phyloP scores from a whole-genome alignment of 176 grass and related monocot species.

The Musa troglodytarum region DNA sequence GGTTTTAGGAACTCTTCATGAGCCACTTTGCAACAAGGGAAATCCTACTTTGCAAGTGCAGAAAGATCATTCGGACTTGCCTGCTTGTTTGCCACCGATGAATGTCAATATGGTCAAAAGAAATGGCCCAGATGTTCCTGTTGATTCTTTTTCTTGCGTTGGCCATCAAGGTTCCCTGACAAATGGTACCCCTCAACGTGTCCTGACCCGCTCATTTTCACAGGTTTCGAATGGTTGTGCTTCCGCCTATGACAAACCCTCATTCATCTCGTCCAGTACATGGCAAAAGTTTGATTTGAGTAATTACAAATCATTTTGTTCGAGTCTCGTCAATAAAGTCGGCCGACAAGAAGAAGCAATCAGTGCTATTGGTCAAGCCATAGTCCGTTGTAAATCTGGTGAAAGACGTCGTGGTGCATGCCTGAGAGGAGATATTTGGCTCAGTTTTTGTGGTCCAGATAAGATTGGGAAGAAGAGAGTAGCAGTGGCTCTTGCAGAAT shows the following conservation, averaged over 20 bases:
- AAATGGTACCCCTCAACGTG: slow-evolving; percentile 26
- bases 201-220: slow-evolving; percentile 24
- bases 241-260: slow-evolving; percentile 49
- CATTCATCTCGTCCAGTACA: slow-evolving; percentile 1
- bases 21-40: slow-evolving; percentile 35
- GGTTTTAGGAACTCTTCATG: slow-evolving; percentile 56
- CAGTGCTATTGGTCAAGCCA: slow-evolving; percentile 40
- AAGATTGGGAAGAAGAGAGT: slow-evolving; percentile 51
- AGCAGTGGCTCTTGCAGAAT: slow-evolving; percentile 58
- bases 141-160: slow-evolving; percentile 28
- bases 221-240: slow-evolving; percentile 18
- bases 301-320: slow-evolving; percentile 60
- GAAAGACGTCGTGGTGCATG: slow-evolving; percentile 35
- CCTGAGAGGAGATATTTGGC: slow-evolving; percentile 69
- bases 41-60: slow-evolving; percentile 12
- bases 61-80: slow-evolving; percentile 15
- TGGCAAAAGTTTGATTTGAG: slow-evolving; percentile 27
- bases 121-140: slow-evolving; percentile 25
- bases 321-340: slow-evolving; percentile 55
- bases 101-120: slow-evolving; percentile 26
- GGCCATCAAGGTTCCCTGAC: neutral
- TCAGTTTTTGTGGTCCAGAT: slow-evolving; percentile 71
- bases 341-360: slow-evolving; percentile 82
- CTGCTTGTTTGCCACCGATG: slow-evolving; percentile 18
- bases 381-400: slow-evolving; percentile 28